Percentiles rank a stretch among this genome's conserved stretches.
Conservation (phyloP, 2,329 filamentous ascomycete genomes). For the Dothidotthia symphoricarpi region DNA sequence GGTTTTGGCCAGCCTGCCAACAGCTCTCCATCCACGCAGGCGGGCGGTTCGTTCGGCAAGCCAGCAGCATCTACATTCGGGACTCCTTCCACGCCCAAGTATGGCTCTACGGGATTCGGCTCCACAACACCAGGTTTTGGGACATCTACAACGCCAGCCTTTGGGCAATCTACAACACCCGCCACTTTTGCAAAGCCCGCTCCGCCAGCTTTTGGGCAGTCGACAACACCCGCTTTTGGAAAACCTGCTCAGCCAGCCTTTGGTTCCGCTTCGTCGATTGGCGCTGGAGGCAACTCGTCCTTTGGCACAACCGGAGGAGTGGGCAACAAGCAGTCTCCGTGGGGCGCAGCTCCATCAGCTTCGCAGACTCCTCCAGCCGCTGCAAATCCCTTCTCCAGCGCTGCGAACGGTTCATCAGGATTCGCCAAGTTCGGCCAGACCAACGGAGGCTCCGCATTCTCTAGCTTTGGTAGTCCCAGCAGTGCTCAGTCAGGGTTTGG, state of each 20-base stretch:
- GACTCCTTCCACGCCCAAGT: slow-evolving; percentile 22
- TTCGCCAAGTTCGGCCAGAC: slow-evolving; percentile 35
- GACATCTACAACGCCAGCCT: slow-evolving; percentile 17
- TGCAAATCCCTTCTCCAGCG: slow-evolving; percentile 37
- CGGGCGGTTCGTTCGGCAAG: slow-evolving; percentile 9
- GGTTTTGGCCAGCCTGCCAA: slow-evolving; percentile 12
- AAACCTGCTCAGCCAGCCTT: slow-evolving; percentile 26
- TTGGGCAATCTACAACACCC: slow-evolving; percentile 22
- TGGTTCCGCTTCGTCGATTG: slow-evolving; percentile 22
- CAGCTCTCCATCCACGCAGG: background rate
- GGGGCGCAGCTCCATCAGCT: slow-evolving; percentile 23
- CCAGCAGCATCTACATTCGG: slow-evolving; percentile 25
- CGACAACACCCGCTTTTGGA: slow-evolving; percentile 19
- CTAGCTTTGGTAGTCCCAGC: slow-evolving; percentile 24
- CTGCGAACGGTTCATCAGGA: slow-evolving; percentile 21
- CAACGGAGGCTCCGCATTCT: slow-evolving; percentile 29
- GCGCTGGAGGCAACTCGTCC: slow-evolving; percentile 24
- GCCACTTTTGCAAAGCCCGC: slow-evolving; percentile 16
- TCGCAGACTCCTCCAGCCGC: slow-evolving; percentile 17
- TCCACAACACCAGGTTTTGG: slow-evolving; percentile 7
- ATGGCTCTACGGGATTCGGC: slow-evolving; percentile 20
- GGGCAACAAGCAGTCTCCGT: slow-evolving; percentile 20
- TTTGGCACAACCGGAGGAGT: slow-evolving; percentile 26
- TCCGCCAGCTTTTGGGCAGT: slow-evolving; percentile 28
- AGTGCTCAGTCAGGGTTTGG: slow-evolving; percentile 22